phyloP scores from a whole-genome alignment of 2,329 filamentous ascomycete species.

The Aspergillus unguis region DNA sequence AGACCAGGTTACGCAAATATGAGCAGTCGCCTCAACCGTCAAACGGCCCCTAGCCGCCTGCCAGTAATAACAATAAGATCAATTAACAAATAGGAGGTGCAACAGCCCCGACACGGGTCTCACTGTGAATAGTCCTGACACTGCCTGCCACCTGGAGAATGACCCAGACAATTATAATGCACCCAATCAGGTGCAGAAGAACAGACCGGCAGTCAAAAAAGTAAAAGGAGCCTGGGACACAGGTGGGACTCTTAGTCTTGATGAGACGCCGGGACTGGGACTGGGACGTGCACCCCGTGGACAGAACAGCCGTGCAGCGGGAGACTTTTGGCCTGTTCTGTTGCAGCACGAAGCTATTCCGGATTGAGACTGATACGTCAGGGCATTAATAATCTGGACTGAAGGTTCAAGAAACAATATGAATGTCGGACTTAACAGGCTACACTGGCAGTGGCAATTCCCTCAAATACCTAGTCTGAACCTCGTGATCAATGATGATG shows the following conservation, averaged over 20 bases:
- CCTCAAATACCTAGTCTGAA: not conserved
- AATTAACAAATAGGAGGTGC: not conserved
- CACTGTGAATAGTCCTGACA: not conserved
- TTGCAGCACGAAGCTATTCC: not conserved
- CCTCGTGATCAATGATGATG: too few species aligned
- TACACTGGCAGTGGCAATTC: not conserved
- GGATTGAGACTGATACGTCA: not conserved
- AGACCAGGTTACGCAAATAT: too few species aligned
- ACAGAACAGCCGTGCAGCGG: not conserved
- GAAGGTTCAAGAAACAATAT: not conserved
- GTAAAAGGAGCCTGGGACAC: not conserved
- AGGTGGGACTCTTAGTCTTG: not conserved
- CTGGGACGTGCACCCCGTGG: conserved; percentile 3
- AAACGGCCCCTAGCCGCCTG: not conserved
- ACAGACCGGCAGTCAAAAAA: not conserved
- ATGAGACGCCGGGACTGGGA: not conserved
- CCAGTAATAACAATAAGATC: too few species aligned
- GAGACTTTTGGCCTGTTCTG: too few species aligned
- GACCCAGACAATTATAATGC: conserved; percentile 3
- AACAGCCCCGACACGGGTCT: conserved; percentile 1
- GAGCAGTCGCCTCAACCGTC: not conserved
- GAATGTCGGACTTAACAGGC: not conserved
- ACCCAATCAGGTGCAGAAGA: conserved; percentile 4
- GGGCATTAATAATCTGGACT: conserved; percentile 4
- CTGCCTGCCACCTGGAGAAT: not conserved